A percentile compares a stretch with the other conserved stretches of the same genome.
These are phyloP conservation scores for Bolboschoenoplectus hybrid DNA, from an alignment of 202 grass and related monocot species.

Conservation along the genomic window DNA sequence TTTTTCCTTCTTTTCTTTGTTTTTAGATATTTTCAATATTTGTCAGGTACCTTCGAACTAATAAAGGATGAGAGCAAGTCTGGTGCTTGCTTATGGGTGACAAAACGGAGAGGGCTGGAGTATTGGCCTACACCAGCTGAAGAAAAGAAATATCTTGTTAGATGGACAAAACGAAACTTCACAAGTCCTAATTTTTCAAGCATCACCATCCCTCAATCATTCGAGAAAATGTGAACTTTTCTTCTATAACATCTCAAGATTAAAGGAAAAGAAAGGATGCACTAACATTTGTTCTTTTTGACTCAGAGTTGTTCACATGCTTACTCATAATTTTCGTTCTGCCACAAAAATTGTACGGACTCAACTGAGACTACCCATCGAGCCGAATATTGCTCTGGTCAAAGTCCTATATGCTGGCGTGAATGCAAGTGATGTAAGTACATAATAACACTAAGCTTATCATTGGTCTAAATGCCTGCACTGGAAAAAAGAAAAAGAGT, in stretches of 20 bases:
- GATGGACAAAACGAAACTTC: slow-evolving; percentile 46
- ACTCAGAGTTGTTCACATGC: slow-evolving; percentile 91
- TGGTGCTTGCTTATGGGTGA: slow-evolving; percentile 95
- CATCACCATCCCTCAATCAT: slow-evolving; percentile 64
- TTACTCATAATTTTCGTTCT: slow-evolving; percentile 83
- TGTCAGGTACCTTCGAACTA: slow-evolving; percentile 78
- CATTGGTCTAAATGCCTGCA: not conserved
- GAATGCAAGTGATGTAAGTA: slow-evolving; percentile 99
- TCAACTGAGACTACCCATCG: slow-evolving; percentile 69
- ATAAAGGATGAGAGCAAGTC: slow-evolving; percentile 93
- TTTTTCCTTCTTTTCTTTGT: slow-evolving; percentile 28
- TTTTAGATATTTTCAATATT: slow-evolving; percentile 29
- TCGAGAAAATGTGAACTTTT: slow-evolving; percentile 72
- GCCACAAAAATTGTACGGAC: slow-evolving; percentile 79
- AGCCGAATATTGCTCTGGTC: slow-evolving; percentile 70
- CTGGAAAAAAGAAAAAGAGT: not conserved
- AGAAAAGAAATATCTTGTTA: slow-evolving; percentile 62
- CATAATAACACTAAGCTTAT: slow-evolving; percentile 20
- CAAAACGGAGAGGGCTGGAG: slow-evolving; percentile 79
- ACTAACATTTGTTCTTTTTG: slow-evolving; percentile 29
- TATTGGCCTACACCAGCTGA: slow-evolving; percentile 87
- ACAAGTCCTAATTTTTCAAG: slow-evolving; percentile 55
- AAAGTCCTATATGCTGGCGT: slow-evolving; percentile 99
- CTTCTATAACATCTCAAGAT: not conserved
- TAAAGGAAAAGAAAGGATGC: not conserved